Conservation (phyloP, 2,329 filamentous ascomycete species). For the Fusarium irregulare region DNA sequence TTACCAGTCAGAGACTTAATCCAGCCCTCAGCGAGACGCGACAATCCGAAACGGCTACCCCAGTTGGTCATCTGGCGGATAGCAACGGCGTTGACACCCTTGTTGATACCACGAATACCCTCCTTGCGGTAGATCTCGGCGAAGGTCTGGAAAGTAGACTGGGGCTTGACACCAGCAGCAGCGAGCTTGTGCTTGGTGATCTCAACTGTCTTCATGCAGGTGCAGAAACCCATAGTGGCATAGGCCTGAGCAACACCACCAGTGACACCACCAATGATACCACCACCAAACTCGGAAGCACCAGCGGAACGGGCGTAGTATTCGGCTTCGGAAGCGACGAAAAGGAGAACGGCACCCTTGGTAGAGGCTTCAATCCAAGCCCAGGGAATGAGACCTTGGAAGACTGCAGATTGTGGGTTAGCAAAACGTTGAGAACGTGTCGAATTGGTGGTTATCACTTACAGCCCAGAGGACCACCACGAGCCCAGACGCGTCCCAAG, state of each 20-base stretch:
- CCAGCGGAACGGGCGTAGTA: slow-evolving; percentile 89
- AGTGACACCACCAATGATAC: slow-evolving; percentile 90
- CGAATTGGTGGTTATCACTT: slow-evolving; percentile 57
- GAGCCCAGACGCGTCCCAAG: slow-evolving; percentile 88
- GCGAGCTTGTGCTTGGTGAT: slow-evolving; percentile 99
- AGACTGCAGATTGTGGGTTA: slow-evolving; percentile 72
- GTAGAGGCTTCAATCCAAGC: slow-evolving; percentile 99
- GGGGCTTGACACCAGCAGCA: slow-evolving; percentile 82
- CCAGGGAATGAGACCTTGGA: slow-evolving; percentile 99
- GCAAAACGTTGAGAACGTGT: slow-evolving; percentile 11
- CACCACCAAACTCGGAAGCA: slow-evolving; percentile 85
- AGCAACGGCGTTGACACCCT: slow-evolving; percentile 97
- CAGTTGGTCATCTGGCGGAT: slow-evolving; percentile 99
- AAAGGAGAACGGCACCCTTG: slow-evolving; percentile 98
- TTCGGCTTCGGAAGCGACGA: slow-evolving; percentile 98
- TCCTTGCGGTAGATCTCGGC: slow-evolving; percentile 97
- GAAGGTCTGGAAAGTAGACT: slow-evolving; percentile 93
- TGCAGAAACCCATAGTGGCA: slow-evolving; percentile 99
- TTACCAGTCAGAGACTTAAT: slow-evolving; percentile 86
- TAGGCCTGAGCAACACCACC: slow-evolving; percentile 98
- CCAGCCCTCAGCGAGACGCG: slow-evolving; percentile 87
- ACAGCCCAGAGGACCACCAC: slow-evolving; percentile 95
- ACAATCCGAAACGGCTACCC: slow-evolving; percentile 95
- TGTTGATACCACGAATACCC: slow-evolving; percentile 96
- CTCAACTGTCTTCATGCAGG: slow-evolving; percentile 99